Evolutionary conservation across 2,329 filamentous ascomycete genomes (phyloP), one percentile per base, ranked within the genome.

Genomic region (Arachnomyces sp.): DNA sequence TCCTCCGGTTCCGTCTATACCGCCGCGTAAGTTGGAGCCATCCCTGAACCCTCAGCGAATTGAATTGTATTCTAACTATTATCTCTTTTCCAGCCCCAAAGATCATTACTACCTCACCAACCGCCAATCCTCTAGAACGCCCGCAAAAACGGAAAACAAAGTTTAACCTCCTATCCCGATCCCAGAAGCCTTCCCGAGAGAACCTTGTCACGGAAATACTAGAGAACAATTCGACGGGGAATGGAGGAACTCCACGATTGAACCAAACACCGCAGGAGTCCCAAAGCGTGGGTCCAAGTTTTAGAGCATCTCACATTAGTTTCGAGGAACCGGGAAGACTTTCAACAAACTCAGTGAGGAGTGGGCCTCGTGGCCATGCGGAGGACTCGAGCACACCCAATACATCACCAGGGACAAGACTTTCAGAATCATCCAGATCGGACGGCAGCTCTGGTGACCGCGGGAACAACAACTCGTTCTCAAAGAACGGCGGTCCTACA

Each of bases 71-170:
- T 28, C 25, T 36, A 40, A 34, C 37, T 46, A 31, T 37, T 28
- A 25, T 34, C 16, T 40, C 14, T 30, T 30, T 16, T 48, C 14
- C 40, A 67, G 64, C 76, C 30, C 79, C 79, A 12, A 72, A 72
- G 14, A 96, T 96, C 58, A 92, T 96, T 60, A 94, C 84, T 36
- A 96, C 90, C 8, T 85, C 89, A 12, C 89, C 92, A 7, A 92
- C 88, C 7, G 75, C 80, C 36, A 64, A 67, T 49, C 76, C 83
- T 38, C 57, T 77, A 14, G 69, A 70, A 28, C 60, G 59, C 51
- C 59, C 37, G 59, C 70, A 44, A 4, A 65, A 59, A 46, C 53
- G 61, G 35, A 63, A 61, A 41, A 55, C 51, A 32, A 64, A 60
- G 38, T 55, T 66, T 34, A 73, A 69, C 36, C 49, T 61, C 35